phyloP scores from a whole-genome alignment of 2,329 filamentous ascomycete genomes.

The Epichloe typhina region DNA sequence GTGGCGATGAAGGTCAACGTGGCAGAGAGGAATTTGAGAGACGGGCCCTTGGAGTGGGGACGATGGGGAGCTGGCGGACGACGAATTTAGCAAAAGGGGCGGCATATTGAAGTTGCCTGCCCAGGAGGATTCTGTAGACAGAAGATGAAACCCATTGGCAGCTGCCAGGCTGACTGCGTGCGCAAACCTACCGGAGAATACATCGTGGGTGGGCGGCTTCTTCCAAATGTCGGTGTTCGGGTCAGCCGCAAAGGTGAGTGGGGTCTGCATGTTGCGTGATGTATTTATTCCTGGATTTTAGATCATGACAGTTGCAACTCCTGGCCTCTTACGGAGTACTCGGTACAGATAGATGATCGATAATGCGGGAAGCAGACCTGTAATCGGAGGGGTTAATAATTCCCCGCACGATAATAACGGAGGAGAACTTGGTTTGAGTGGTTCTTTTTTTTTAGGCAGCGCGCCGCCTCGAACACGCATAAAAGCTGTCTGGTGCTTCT shows the following conservation, averaged over 20 bases:
- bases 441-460: neutral
- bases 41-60: conserved; percentile 24
- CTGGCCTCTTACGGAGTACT: too few species aligned
- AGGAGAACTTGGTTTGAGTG: neutral
- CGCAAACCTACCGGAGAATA: conserved; percentile 42
- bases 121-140: too few species aligned
- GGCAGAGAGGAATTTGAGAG: conserved; percentile 48
- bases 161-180: too few species aligned
- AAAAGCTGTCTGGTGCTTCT: too few species aligned
- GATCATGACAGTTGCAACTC: too few species aligned
- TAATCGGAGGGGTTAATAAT: too few species aligned
- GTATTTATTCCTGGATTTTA: too few species aligned
- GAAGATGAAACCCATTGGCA: too few species aligned
- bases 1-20: conserved; percentile 46
- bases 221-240: conserved; percentile 66
- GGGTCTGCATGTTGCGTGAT: conserved; percentile 1
- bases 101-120: neutral
- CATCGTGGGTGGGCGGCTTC: conserved; percentile 52
- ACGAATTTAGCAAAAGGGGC: neutral
- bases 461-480: neutral
- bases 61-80: conserved; percentile 15
- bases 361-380: too few species aligned
- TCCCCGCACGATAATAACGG: too few species aligned
- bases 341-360: too few species aligned
- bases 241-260: conserved; percentile 40